Evolutionary conservation across 352 stramenopile genomes (phyloP).

Genomic region (Phytopythium litorale): DNA sequence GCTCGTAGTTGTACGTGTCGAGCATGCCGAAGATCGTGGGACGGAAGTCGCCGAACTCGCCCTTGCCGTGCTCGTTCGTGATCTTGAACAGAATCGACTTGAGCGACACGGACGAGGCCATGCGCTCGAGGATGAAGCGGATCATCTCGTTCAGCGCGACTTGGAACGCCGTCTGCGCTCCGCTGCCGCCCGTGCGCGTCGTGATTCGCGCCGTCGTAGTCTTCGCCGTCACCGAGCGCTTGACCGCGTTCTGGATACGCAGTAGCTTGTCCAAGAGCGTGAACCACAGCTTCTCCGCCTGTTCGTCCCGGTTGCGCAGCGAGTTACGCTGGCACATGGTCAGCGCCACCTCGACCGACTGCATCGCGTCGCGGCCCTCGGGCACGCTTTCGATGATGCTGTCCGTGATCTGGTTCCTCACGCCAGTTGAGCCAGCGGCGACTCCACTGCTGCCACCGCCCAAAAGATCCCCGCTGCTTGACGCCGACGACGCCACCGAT

Average conservation of each 20-base stretch:
- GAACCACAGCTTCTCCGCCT: constrained; percentile 94
- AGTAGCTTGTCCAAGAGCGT: constrained; percentile 92
- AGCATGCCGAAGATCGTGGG: constrained; percentile 94
- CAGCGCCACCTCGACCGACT: constrained; percentile 89
- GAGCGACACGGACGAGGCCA: constrained; percentile 92
- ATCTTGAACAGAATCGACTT: constrained; percentile 95
- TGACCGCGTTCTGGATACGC: constrained; percentile 90
- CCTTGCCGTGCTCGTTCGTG: constrained; percentile 91
- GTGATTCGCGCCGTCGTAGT: constrained; percentile 57
- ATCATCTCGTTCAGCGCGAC: constrained; percentile 91
- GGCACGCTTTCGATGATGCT: constrained; percentile 80
- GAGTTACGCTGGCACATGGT: constrained; percentile 94
- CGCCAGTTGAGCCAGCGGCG: constrained; percentile 14
- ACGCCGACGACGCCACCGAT: constrained; percentile 28
- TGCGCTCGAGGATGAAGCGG: constrained; percentile 91
- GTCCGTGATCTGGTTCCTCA: constrained; percentile 56
- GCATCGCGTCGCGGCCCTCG: constrained; percentile 79
- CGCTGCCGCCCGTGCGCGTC: constrained; percentile 47
- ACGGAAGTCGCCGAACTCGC: constrained; percentile 92
- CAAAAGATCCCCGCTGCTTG: constrained; percentile 30
- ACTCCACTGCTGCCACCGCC: background rate
- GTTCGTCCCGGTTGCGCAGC: constrained; percentile 76
- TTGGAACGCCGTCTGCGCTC: constrained; percentile 84
- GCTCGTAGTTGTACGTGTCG: constrained; percentile 91
- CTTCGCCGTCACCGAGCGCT: constrained; percentile 82